Conservation (phyloP, 345 rosid genomes). For the Salix brachista region DNA sequence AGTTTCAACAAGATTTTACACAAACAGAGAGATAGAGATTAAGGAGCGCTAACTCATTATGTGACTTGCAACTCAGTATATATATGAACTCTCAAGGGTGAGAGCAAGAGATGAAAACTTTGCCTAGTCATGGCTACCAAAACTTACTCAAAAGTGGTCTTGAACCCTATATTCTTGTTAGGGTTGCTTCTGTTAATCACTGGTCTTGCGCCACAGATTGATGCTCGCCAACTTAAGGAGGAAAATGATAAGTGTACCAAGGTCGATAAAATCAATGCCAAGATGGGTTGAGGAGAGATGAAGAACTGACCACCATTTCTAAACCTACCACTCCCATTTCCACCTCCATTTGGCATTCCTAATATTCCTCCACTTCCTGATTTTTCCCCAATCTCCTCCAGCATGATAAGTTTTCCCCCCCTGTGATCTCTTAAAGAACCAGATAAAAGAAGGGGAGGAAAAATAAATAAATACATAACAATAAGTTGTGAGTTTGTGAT, state of each 20-base stretch:
- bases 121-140: neutral
- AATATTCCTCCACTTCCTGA: slow-evolving; percentile 9
- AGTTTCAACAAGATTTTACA: neutral
- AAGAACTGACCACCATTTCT: slow-evolving; percentile 3
- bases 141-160: neutral
- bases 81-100: neutral
- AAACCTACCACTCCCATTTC: slow-evolving; percentile 3
- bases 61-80: neutral
- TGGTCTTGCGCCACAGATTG: neutral
- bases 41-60: neutral
- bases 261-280: neutral
- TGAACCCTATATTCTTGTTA: neutral
- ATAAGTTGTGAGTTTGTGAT: neutral
- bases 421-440: neutral
- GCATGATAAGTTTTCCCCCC: neutral
- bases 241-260: neutral
- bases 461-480: neutral
- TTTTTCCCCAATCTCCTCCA: neutral
- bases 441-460: neutral
- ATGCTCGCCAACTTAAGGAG: neutral
- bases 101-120: neutral
- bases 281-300: neutral
- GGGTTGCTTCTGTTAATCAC: neutral
- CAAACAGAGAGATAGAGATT: neutral
- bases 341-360: slow-evolving; percentile 16